Conservation (phyloP, 805 yeast species). For the Yarrowia sp. region DNA sequence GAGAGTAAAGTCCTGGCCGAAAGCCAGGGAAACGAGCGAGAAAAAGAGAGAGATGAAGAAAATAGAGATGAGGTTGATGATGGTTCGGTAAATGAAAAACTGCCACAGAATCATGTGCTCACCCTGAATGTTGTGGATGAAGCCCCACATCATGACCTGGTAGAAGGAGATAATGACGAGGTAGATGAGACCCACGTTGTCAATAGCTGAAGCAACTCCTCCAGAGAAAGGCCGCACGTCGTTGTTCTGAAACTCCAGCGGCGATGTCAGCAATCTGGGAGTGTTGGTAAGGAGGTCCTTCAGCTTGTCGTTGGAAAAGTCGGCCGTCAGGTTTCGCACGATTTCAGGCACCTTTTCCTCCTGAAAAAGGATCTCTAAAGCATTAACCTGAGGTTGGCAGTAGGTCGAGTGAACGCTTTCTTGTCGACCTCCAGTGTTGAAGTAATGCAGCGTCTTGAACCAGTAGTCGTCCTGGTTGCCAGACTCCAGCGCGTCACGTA, state of each 20-base stretch:
- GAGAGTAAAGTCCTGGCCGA: conserved; percentile 57
- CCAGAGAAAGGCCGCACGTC: conserved; percentile 40
- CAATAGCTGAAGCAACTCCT: conserved; percentile 10
- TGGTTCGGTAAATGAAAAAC: conserved; percentile 6
- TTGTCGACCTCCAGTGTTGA: conserved; percentile 32
- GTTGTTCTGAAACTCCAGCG: conserved; percentile 39
- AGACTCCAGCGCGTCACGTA: conserved; percentile 43
- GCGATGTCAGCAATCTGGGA: conserved; percentile 38
- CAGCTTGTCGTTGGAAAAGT: neutral
- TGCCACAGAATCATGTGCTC: conserved; percentile 16
- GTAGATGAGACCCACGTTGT: conserved; percentile 64
- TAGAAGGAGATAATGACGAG: conserved; percentile 70
- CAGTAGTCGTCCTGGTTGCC: conserved; percentile 30
- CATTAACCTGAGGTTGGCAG: conserved; percentile 46
- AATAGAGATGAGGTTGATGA: conserved; percentile 9
- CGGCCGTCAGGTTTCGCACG: conserved; percentile 33
- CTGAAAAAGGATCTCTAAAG: conserved; percentile 41
- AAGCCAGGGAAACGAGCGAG: conserved; percentile 62
- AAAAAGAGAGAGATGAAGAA: conserved; percentile 57
- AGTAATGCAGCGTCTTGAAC: conserved; percentile 33
- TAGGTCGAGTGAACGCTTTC: conserved; percentile 46
- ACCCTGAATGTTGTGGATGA: neutral
- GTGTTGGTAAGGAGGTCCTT: conserved; percentile 30
- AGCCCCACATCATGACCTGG: conserved; percentile 46
- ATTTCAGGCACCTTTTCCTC: conserved; percentile 32